phyloP scores from a whole-genome alignment of 805 yeast species.

The Blastobotrys robertii region DNA sequence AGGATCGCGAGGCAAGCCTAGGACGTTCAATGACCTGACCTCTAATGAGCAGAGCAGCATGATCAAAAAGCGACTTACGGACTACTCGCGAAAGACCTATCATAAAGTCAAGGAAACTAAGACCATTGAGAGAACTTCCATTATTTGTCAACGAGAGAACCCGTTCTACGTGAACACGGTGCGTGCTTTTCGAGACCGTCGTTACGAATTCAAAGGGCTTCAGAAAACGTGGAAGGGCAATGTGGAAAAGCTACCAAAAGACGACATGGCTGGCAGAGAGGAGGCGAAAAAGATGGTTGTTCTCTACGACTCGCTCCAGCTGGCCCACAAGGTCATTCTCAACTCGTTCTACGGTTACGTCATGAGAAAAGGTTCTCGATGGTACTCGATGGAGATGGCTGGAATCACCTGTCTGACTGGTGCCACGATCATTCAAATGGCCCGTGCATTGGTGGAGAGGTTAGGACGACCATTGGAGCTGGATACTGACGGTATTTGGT shows the following conservation, averaged over 20 bases:
- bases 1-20: slow-evolving; percentile 15
- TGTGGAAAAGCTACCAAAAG: slow-evolving; percentile 40
- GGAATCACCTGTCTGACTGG: slow-evolving; percentile 98
- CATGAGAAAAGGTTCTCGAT: slow-evolving; percentile 97
- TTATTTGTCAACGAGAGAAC: slow-evolving; percentile 93
- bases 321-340: slow-evolving; percentile 93
- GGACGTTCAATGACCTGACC: slow-evolving; percentile 62
- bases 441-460: slow-evolving; percentile 80
- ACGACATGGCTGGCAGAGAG: slow-evolving; percentile 56
- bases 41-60: slow-evolving; percentile 67
- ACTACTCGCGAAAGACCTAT: slow-evolving; percentile 77
- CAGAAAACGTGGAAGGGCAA: slow-evolving; percentile 94
- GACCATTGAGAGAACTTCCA: slow-evolving; percentile 81
- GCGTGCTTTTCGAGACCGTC: slow-evolving; percentile 85
- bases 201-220: slow-evolving; percentile 88
- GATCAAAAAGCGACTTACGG: slow-evolving; percentile 69
- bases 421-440: slow-evolving; percentile 97
- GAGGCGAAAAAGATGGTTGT: slow-evolving; percentile 94
- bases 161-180: slow-evolving; percentile 96
- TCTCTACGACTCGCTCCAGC: slow-evolving; percentile 85
- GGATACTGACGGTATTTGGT: slow-evolving; percentile 99
- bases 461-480: slow-evolving; percentile 91
- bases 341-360: slow-evolving; percentile 97
- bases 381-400: slow-evolving; percentile 99
- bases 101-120: slow-evolving; percentile 73